A percentile compares a stretch with the other conserved stretches of the same genome.
These are phyloP conservation scores for Cavenderia fasciculata DNA, from an alignment of 78 protist species.

Conservation along the genomic window DNA sequence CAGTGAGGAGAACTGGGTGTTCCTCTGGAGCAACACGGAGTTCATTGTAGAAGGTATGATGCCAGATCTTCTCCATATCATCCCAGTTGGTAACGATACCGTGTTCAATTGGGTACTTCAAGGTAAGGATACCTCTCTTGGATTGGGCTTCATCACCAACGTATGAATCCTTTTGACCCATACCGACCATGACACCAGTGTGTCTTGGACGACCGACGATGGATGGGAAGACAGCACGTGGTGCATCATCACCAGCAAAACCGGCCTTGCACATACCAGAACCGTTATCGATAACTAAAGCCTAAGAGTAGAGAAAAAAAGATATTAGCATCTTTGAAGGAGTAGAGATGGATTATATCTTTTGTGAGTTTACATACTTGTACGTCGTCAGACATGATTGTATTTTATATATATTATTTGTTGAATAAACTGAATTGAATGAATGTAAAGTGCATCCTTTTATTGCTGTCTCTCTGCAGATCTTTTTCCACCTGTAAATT, in stretches of 20 bases:
- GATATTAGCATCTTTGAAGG: too few species aligned
- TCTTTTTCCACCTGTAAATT: too few species aligned
- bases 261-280: slow-evolving; percentile 98
- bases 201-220: slow-evolving; percentile 98
- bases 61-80: slow-evolving; percentile 84
- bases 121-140: slow-evolving; percentile 63
- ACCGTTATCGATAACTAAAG: slow-evolving; percentile 91
- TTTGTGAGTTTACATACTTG: too few species aligned
- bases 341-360: too few species aligned
- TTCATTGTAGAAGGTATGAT: slow-evolving; percentile 90
- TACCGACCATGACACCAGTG: slow-evolving; percentile 83
- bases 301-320: too few species aligned
- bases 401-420: too few species aligned
- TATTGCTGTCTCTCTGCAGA: too few species aligned
- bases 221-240: slow-evolving; percentile 94
- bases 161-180: slow-evolving; percentile 59
- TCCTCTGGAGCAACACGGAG: slow-evolving; percentile 87
- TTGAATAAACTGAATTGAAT: too few species aligned
- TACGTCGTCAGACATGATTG: too few species aligned
- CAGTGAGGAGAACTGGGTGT: slow-evolving; percentile 85
- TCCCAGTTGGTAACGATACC: slow-evolving; percentile 89
- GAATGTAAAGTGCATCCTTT: too few species aligned
- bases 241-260: slow-evolving; percentile 95
- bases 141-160: slow-evolving; percentile 83
- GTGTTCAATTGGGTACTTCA: slow-evolving; percentile 88